Percentiles rank a stretch among this genome's conserved stretches.
These are phyloP conservation scores for Pezicula radicicola DNA, from an alignment of 2,329 filamentous ascomycete species.

Conservation along the genomic window DNA sequence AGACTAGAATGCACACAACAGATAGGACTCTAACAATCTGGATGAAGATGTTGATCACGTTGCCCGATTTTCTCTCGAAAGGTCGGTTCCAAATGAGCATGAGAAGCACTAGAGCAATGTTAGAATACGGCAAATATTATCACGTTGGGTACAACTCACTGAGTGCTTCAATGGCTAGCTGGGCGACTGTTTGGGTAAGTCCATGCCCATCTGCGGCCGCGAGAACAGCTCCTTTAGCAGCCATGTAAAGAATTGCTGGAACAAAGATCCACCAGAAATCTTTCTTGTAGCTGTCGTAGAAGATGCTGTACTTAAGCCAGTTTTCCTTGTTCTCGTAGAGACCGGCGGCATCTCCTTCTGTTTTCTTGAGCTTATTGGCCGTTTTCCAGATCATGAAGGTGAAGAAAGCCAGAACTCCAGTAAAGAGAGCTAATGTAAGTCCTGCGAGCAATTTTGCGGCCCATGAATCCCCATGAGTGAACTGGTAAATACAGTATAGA, in stretches of 20 bases:
- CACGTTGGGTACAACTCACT: constrained; percentile 17
- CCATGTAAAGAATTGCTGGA: constrained; percentile 84
- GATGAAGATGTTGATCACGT: constrained; percentile 91
- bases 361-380: constrained; percentile 69
- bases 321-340: constrained; percentile 87
- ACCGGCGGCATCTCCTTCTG: constrained; percentile 67
- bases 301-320: constrained; percentile 94
- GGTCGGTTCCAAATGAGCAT: constrained; percentile 83
- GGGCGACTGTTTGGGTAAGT: constrained; percentile 73
- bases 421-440: constrained; percentile 78
- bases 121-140: background rate
- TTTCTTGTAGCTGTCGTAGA: constrained; percentile 95
- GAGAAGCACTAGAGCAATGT: constrained; percentile 52
- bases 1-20: constrained; percentile 83
- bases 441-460: constrained; percentile 81
- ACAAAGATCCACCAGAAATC: constrained; percentile 98
- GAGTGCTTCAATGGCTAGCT: constrained; percentile 76
- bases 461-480: constrained; percentile 92
- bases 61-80: constrained; percentile 81
- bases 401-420: constrained; percentile 77
- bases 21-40: constrained; percentile 87
- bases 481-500: constrained; percentile 93
- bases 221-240: constrained; percentile 82
- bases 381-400: constrained; percentile 77
- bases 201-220: constrained; percentile 85